These are phyloP conservation scores for Cynanchum wilfordii DNA, from an alignment of 257 asterid species.

Conservation along the genomic window DNA sequence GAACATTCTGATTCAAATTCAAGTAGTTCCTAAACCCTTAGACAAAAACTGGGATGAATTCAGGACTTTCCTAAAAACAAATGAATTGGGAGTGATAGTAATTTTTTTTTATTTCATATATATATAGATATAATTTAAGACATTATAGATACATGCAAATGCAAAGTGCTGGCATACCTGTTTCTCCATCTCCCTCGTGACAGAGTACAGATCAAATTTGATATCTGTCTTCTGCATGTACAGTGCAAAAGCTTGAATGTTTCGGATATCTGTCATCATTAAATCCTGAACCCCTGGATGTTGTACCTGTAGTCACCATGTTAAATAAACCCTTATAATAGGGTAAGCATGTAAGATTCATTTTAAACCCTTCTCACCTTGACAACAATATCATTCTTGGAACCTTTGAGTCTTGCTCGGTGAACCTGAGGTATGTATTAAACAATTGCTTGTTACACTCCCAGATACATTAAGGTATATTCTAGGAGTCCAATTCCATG, in stretches of 20 bases:
- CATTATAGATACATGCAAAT: constrained; percentile 14
- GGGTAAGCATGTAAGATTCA: constrained; percentile 9
- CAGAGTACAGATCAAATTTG: constrained; percentile 81
- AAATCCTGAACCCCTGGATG: constrained; percentile 91
- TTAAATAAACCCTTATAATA: constrained; percentile 19
- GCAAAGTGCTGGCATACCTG: constrained; percentile 46
- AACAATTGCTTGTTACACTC: neutral
- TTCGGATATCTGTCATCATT: constrained; percentile 98
- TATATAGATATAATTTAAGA: neutral
- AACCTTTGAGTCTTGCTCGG: constrained; percentile 78
- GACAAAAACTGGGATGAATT: neutral
- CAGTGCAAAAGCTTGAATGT: constrained; percentile 88
- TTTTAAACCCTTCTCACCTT: constrained; percentile 48
- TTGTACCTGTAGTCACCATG: constrained; percentile 55
- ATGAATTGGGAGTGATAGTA: neutral
- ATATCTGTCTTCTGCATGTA: constrained; percentile 95
- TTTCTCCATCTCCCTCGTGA: constrained; percentile 96
- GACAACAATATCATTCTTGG: constrained; percentile 77
- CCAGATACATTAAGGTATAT: neutral
- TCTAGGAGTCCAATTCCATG: neutral
- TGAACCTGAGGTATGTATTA: constrained; percentile 62
- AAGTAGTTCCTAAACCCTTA: neutral
- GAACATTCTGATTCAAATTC: neutral
- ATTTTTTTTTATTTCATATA: neutral
- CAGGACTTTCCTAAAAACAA: neutral